Conservation (phyloP, 192 early-diverging fungal species). For the Coemansia sp. region DNA sequence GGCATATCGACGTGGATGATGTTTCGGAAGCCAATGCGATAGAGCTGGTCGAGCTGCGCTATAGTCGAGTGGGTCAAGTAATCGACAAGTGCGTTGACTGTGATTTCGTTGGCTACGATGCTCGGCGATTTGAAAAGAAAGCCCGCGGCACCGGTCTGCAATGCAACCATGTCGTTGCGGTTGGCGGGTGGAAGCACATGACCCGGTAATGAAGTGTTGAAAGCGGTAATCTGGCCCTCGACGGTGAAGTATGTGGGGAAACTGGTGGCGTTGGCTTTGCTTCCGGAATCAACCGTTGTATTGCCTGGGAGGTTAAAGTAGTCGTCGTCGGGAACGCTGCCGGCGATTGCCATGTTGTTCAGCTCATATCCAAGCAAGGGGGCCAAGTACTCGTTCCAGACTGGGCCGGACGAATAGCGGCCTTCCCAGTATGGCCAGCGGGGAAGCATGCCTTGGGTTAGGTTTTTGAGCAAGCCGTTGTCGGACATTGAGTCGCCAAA, state of each 20-base stretch:
- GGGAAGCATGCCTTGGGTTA: conserved; percentile 11
- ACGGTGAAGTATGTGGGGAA: conserved; percentile 14
- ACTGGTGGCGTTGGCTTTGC: too few relatives aligned
- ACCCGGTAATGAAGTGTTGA: conserved; percentile 3
- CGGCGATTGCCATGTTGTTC: conserved; percentile 27
- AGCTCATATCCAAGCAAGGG: conserved; percentile 21
- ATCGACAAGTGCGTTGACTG: conserved; percentile 16
- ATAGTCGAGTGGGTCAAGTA: conserved; percentile 16
- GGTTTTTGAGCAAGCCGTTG: conserved; percentile 15
- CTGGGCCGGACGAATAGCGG: conserved; percentile 26
- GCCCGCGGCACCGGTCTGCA: conserved; percentile 27
- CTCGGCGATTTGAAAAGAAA: conserved; percentile 16
- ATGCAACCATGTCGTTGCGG: conserved; percentile 9
- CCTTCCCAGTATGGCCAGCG: conserved; percentile 26
- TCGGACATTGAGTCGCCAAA: conserved; percentile 38
- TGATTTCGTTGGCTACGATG: conserved; percentile 6
- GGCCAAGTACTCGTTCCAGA: conserved; percentile 36
- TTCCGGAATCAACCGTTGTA: too few relatives aligned
- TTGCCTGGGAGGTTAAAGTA: background rate
- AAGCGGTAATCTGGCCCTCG: conserved; percentile 23
- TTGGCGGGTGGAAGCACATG: conserved; percentile 6
- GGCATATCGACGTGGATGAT: conserved; percentile 28
- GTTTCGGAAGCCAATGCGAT: conserved; percentile 24
- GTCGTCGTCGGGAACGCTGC: conserved; percentile 14
- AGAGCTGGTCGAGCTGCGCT: conserved; percentile 24